Conservation (phyloP, 176 grass and related monocot genomes). For the Guadua angustifolia region DNA sequence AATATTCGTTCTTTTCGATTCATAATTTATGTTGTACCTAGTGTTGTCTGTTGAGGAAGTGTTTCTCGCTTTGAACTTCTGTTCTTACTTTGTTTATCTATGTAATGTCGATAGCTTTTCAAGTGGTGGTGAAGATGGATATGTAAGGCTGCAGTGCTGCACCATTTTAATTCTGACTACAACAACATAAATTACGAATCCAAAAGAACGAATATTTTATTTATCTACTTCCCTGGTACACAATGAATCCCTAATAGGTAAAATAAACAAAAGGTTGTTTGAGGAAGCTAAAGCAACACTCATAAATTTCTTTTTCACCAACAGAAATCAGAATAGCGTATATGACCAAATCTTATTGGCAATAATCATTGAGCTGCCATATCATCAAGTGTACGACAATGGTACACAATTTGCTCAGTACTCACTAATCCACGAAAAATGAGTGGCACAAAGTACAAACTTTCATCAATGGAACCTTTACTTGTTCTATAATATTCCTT, state of each 20-base stretch:
- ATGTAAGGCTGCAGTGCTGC: no score
- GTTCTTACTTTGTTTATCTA: no score
- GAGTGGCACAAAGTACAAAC: neutral
- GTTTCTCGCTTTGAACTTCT: no score
- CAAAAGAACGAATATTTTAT: neutral
- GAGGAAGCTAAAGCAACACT: neutral
- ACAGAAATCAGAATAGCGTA: conserved; percentile 40
- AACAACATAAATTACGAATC: neutral
- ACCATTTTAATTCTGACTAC: no score
- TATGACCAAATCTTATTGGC: conserved; percentile 39
- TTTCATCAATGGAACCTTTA: neutral
- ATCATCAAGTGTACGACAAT: neutral
- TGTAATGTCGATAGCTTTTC: no score
- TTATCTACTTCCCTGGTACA: neutral
- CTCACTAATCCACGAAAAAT: neutral
- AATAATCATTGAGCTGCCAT: neutral
- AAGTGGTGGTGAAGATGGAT: no score
- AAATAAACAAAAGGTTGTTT: neutral
- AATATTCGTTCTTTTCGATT: no score
- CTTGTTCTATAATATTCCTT: neutral
- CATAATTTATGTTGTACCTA: no score
- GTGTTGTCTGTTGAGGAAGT: no score
- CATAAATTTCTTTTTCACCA: conserved; percentile 12
- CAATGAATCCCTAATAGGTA: neutral
- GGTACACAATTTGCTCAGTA: neutral